A percentile compares a stretch with the other conserved stretches of the same genome.
Conservation (phyloP, 1,284 basidiomycete species). For the Stygiomarasmius scandens region DNA sequence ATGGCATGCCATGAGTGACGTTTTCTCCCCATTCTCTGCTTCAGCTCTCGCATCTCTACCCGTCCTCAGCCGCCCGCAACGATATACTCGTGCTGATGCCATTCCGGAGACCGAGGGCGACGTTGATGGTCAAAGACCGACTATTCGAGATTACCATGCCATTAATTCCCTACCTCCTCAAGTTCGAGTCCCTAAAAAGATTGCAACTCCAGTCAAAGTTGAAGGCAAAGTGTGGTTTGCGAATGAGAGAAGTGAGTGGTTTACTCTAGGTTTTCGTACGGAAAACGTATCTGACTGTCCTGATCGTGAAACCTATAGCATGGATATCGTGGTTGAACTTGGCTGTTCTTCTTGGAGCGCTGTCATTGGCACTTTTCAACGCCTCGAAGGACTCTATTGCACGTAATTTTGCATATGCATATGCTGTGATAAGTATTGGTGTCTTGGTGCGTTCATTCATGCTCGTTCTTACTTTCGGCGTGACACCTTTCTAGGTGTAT, state of each 20-base stretch:
- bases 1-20: constrained; percentile 60
- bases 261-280: neutral
- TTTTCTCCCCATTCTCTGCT: constrained; percentile 72
- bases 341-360: constrained; percentile 82
- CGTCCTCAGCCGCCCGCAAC: constrained; percentile 51
- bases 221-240: constrained; percentile 99
- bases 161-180: constrained; percentile 62
- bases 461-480: no score
- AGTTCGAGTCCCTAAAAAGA: constrained; percentile 82
- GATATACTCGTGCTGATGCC: constrained; percentile 70
- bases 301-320: constrained; percentile 46
- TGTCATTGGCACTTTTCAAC: constrained; percentile 89
- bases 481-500: constrained; percentile 60
- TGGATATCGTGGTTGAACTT: constrained; percentile 93
- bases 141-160: constrained; percentile 70
- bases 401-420: constrained; percentile 81
- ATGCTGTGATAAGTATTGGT: constrained; percentile 77
- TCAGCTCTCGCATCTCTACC: constrained; percentile 71
- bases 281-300: no score
- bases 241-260: constrained; percentile 84
- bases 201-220: constrained; percentile 87
- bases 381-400: constrained; percentile 78
- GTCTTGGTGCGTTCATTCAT: constrained; percentile 68
- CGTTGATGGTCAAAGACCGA: constrained; percentile 55
- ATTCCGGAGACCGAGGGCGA: constrained; percentile 64